Evolutionary conservation across 176 grass and related monocot genomes (phyloP), one percentile per base, ranked within the genome.

Genomic region (Phoenix roebelenii): DNA sequence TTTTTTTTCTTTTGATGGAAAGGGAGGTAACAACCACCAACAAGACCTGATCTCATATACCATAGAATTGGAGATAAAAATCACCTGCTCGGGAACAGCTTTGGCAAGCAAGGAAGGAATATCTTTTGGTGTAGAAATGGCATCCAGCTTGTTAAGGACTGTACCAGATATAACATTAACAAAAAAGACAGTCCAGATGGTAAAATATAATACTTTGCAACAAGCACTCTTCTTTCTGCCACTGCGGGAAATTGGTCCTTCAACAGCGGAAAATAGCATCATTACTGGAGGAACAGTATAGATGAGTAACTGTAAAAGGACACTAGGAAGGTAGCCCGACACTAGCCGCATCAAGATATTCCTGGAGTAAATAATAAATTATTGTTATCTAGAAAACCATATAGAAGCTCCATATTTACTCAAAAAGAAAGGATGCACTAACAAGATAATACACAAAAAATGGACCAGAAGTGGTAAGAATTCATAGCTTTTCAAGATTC

Each of bases 171-270:
- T 67, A 23, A 97, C 87, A 76, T 90, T 97, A 14, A 88, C 84
- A 60, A 97, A 97, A 75, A 97, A 97, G 59, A 97, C 76, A 50
- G 91, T 97, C 93, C 87, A 91, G 29, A 97, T 65, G 55, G 68
- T 91, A 52, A 97, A 97, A 28, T 82, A 80, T 29, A 90, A 58
- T 5, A 97, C 70, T 80, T 97, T 97, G 59, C 69, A 82, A 63
- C 87, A 97, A 19, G 87, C 87, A 52, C 93, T 97, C 23, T 25
- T 91, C 59, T 97, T 97, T 70, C 84, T 85, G 25, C 72, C 72
- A 49, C 93, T 97, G 51, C 79, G 87, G 58, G 93, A 97, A 67
- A 88, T 80, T 2, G 87, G 74, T 25, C 93, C 93, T 82, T 91
- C 87, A 22, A 97, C 66, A 0, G 87, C 59, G 17, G 93, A 97